A percentile compares a stretch with the other conserved stretches of the same genome.
Conservation (phyloP, 2,329 filamentous ascomycete species). For the Ophiostoma sp. region DNA sequence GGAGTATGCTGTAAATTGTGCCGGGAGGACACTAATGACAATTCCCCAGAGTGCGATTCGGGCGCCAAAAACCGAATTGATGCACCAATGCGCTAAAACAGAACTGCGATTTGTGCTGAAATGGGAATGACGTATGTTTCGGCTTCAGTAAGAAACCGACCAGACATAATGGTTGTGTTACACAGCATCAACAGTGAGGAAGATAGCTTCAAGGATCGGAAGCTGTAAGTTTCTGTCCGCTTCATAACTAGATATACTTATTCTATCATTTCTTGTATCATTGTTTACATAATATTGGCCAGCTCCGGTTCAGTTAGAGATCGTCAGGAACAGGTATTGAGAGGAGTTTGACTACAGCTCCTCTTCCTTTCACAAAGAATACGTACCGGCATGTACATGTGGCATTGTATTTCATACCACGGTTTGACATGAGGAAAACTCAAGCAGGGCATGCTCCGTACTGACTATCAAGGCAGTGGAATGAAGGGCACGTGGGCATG, state of each 20-base stretch:
- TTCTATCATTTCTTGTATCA: too few relatives aligned
- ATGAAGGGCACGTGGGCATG: not conserved
- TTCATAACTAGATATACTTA: too few relatives aligned
- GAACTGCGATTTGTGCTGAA: not conserved
- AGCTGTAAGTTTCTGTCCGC: not conserved
- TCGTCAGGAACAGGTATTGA: not conserved
- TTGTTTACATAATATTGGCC: not conserved
- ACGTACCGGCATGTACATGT: too few relatives aligned
- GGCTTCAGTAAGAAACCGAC: conserved; percentile 9
- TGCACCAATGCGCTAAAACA: not conserved
- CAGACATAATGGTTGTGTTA: not conserved
- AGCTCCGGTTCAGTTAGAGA: not conserved
- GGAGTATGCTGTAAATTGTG: not conserved
- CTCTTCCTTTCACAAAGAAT: not conserved
- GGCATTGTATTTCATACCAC: not conserved
- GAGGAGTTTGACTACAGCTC: not conserved
- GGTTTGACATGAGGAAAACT: not conserved
- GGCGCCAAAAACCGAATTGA: not conserved
- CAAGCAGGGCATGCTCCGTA: not conserved
- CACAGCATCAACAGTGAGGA: not conserved
- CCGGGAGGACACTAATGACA: not conserved
- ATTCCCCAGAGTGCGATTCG: not conserved
- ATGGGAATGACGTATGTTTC: conserved; percentile 14
- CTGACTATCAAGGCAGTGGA: not conserved
- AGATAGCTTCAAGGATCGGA: not conserved